These are phyloP conservation scores for Neospermospora avenae DNA, from an alignment of 2,329 filamentous ascomycete species.

Conservation along the genomic window DNA sequence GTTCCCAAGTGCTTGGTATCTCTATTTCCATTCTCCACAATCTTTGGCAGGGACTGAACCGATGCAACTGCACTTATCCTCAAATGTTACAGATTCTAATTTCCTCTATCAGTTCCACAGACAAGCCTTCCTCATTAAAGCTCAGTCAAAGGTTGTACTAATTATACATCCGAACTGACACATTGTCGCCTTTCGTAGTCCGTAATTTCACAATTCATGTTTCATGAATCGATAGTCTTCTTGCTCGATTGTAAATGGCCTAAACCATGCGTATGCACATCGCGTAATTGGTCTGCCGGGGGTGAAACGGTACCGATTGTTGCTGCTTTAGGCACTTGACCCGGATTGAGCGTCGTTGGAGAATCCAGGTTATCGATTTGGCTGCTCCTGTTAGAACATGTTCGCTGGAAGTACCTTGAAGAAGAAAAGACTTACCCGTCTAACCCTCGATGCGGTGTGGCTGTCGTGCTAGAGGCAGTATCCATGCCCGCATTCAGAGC, in stretches of 20 bases:
- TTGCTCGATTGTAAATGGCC: slow-evolving; percentile 27
- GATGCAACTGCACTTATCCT: no score
- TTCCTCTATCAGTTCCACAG: no score
- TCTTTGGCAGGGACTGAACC: no score
- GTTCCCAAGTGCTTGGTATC: no score
- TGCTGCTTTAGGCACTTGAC: slow-evolving; percentile 16
- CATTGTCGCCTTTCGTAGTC: no score
- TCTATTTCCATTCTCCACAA: no score
- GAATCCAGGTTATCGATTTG: not conserved
- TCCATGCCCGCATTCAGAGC: slow-evolving; percentile 27
- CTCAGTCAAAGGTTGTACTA: no score
- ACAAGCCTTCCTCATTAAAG: no score
- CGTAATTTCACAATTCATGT: not conserved
- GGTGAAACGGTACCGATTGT: slow-evolving; percentile 38
- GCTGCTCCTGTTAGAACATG: not conserved
- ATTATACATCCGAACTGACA: no score
- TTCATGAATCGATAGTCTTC: slow-evolving; percentile 22
- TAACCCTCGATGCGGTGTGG: slow-evolving; percentile 21
- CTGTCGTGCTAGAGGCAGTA: slow-evolving; percentile 31
- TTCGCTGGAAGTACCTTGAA: not conserved
- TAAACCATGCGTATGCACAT: slow-evolving; percentile 24
- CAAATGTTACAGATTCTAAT: no score
- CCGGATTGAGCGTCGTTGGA: not conserved
- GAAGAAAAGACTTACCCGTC: slow-evolving; percentile 18
- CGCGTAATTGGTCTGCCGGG: slow-evolving; percentile 37